A percentile compares a stretch with the other conserved stretches of the same genome.
These are phyloP conservation scores for Paraleonurus japonicus DNA, from an alignment of 257 asterid genomes.

Conservation along the genomic window DNA sequence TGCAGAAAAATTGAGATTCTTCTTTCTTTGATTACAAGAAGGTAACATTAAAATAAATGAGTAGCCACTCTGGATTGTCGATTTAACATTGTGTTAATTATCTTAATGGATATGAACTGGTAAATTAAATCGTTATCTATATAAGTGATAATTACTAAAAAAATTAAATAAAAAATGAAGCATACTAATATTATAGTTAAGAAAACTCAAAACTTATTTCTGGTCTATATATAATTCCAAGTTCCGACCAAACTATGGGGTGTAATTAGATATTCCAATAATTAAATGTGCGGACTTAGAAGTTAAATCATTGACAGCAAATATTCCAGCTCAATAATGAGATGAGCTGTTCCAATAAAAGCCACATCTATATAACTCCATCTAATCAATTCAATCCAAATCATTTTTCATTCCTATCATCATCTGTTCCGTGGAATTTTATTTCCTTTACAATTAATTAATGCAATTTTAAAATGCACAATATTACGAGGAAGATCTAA, in stretches of 20 bases:
- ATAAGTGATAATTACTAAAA: not conserved
- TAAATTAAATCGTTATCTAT: too few species aligned
- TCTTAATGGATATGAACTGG: too few species aligned
- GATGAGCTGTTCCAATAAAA: conserved; percentile 22
- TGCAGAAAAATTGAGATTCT: too few species aligned
- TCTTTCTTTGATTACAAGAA: too few species aligned
- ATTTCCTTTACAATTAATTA: not conserved
- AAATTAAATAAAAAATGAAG: not conserved
- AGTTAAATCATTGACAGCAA: conserved; percentile 22
- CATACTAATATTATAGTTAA: not conserved
- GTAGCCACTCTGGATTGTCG: too few species aligned
- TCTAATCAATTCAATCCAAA: conserved; percentile 17
- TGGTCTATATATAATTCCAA: not conserved
- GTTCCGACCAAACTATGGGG: not conserved
- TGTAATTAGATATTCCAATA: not conserved
- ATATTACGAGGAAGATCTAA: too few species aligned
- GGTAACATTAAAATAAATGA: too few species aligned
- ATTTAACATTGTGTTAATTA: too few species aligned
- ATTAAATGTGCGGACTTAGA: conserved; percentile 16
- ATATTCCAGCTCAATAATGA: conserved; percentile 23
- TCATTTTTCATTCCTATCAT: conserved; percentile 1
- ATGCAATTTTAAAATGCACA: not conserved
- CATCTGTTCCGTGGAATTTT: not conserved
- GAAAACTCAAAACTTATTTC: not conserved
- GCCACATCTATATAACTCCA: conserved; percentile 5